Conservation (phyloP, 2,329 filamentous ascomycete genomes). For the Amauroascus niger region DNA sequence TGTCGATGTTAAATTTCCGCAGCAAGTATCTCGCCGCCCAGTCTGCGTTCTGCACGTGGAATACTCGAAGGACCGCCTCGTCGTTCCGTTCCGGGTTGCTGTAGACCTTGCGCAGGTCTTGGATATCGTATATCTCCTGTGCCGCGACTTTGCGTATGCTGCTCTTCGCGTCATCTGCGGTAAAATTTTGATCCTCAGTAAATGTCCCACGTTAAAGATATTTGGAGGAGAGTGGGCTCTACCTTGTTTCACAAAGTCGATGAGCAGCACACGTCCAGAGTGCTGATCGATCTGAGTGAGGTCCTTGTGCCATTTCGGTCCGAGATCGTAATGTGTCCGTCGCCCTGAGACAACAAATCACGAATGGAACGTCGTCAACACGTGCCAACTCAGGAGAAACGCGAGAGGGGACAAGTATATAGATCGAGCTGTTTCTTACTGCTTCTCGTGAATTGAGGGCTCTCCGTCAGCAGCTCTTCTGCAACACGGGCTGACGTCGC, state of each 20-base stretch:
- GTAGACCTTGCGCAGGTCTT: constrained; percentile 40
- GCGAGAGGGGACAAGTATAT: background rate
- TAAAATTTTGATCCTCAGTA: constrained; percentile 2
- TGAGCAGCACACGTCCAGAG: constrained; percentile 41
- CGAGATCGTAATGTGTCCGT: constrained; percentile 18
- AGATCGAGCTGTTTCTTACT: background rate
- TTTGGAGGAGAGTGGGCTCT: background rate
- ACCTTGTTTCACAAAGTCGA: constrained; percentile 41
- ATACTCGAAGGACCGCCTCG: constrained; percentile 27
- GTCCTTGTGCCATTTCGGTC: constrained; percentile 30
- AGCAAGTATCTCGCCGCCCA: constrained; percentile 44
- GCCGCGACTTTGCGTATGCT: constrained; percentile 39
- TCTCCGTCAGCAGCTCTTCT: constrained; percentile 10
- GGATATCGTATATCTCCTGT: constrained; percentile 40
- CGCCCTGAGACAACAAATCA: background rate
- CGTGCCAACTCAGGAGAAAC: background rate
- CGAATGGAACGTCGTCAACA: constrained; percentile 1
- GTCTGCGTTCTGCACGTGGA: constrained; percentile 46
- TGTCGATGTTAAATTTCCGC: constrained; percentile 45
- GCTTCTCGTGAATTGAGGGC: background rate
- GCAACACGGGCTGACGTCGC: constrained; percentile 11
- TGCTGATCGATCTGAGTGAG: constrained; percentile 24
- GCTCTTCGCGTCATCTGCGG: constrained; percentile 28
- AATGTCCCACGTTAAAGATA: background rate
- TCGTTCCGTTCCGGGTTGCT: constrained; percentile 21